phyloP scores from a whole-genome alignment of 768 basidiomycete species.

The Chalciporus pseudorubinellus region DNA sequence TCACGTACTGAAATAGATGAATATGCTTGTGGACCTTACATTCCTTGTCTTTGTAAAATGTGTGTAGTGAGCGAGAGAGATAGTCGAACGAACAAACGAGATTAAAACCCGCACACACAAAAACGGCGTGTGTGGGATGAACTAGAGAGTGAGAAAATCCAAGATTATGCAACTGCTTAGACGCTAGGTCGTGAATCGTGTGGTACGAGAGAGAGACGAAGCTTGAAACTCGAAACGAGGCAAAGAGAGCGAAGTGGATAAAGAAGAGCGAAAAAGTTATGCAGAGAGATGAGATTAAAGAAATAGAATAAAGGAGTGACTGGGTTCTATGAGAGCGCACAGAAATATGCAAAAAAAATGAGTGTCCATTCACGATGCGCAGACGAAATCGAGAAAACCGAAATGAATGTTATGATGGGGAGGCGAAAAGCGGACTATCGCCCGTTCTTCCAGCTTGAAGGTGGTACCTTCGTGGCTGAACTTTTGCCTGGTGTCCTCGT shows the following conservation, averaged over 20 bases:
- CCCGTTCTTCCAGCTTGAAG: conserved; percentile 58
- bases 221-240: too few species aligned
- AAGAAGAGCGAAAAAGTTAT: neutral
- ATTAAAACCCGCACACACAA: neutral
- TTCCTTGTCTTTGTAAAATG: conserved; percentile 4
- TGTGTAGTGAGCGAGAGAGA: neutral
- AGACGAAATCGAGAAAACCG: neutral
- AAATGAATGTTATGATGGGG: neutral
- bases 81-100: neutral
- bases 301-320: neutral
- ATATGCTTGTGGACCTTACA: conserved; percentile 8
- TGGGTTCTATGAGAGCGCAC: neutral
- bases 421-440: conserved; percentile 11
- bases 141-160: neutral
- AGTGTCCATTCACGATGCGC: neutral
- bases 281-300: neutral
- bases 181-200: neutral
- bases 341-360: neutral
- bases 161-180: neutral
- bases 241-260: neutral
- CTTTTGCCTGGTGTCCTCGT: conserved; percentile 15
- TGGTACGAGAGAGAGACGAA: neutral
- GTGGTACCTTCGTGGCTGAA: conserved; percentile 42
- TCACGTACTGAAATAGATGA: too few species aligned
- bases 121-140: neutral